phyloP scores from a whole-genome alignment of 345 rosid species.

The Gossypium raimondii region DNA sequence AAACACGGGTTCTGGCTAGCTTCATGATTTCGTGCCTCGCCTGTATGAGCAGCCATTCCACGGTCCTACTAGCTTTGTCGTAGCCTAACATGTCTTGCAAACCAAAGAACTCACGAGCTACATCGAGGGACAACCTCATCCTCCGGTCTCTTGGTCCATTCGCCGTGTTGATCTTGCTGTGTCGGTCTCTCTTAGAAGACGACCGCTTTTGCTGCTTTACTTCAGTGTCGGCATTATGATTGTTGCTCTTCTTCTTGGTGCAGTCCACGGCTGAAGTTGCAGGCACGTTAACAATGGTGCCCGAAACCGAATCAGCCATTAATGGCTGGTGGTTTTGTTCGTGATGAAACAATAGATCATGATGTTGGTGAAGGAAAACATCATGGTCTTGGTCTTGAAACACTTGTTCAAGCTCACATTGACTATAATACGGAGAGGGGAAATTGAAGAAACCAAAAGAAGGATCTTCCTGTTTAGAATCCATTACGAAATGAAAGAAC shows the following conservation, averaged over 20 bases:
- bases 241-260: neutral
- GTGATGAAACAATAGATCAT: slow-evolving; percentile 23
- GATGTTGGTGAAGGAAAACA: slow-evolving; percentile 27
- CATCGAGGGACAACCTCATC: slow-evolving; percentile 75
- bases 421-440: slow-evolving; percentile 43
- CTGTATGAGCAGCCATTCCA: slow-evolving; percentile 71
- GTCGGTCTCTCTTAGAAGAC: slow-evolving; percentile 56
- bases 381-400: slow-evolving; percentile 15
- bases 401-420: slow-evolving; percentile 28
- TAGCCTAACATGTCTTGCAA: slow-evolving; percentile 77
- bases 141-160: slow-evolving; percentile 79
- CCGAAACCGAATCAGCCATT: slow-evolving; percentile 19
- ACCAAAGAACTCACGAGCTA: slow-evolving; percentile 66
- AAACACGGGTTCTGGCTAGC: slow-evolving; percentile 18
- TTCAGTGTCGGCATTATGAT: neutral
- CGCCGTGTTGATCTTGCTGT: slow-evolving; percentile 83
- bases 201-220: neutral
- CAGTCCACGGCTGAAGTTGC: slow-evolving; percentile 6
- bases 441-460: slow-evolving; percentile 34
- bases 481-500: neutral
- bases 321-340: slow-evolving; percentile 18
- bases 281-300: slow-evolving; percentile 25
- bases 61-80: slow-evolving; percentile 81
- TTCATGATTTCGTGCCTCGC: slow-evolving; percentile 55
- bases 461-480: slow-evolving; percentile 31